Evolutionary conservation across 176 grass and related monocot species (phyloP).

Genomic region (Cocos nucifera): DNA sequence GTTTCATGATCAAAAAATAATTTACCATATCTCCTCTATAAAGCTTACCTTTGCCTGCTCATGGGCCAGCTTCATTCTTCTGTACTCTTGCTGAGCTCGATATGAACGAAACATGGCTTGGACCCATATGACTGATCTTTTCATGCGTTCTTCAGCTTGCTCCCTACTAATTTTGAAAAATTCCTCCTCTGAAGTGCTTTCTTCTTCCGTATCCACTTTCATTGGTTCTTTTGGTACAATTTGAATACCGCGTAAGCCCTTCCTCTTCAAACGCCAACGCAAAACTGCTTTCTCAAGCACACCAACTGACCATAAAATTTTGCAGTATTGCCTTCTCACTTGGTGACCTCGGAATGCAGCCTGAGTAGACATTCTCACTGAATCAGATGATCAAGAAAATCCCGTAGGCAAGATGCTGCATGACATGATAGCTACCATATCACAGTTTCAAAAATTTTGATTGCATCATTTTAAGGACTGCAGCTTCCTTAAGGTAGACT

Average conservation of each 20-base stretch:
- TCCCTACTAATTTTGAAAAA: slow-evolving; percentile 62
- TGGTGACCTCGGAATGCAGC: slow-evolving; percentile 77
- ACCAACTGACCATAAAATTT: slow-evolving; percentile 94
- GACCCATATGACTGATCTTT: slow-evolving; percentile 75
- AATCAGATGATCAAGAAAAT: slow-evolving; percentile 19
- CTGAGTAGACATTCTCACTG: slow-evolving; percentile 31
- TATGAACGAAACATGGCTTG: slow-evolving; percentile 85
- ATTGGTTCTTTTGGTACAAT: slow-evolving; percentile 52
- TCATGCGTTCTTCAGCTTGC: slow-evolving; percentile 80
- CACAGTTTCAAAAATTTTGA: too few species aligned
- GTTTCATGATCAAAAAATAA: too few species aligned
- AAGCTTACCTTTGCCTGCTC: slow-evolving; percentile 65
- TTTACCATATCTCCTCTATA: not conserved
- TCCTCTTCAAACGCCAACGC: slow-evolving; percentile 89
- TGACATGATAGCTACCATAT: too few species aligned
- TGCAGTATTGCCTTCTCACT: slow-evolving; percentile 69
- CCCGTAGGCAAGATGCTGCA: slow-evolving; percentile 1
- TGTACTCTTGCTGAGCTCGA: slow-evolving; percentile 86
- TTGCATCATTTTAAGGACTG: too few species aligned
- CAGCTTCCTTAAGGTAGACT: too few species aligned
- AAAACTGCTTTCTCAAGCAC: slow-evolving; percentile 87
- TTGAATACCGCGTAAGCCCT: slow-evolving; percentile 76
- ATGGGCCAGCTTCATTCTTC: slow-evolving; percentile 73
- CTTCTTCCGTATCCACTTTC: slow-evolving; percentile 41
- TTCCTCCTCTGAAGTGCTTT: slow-evolving; percentile 70